Evolutionary conservation across 129 eudicot genomes (phyloP).

Genomic region (Centella asiatica): DNA sequence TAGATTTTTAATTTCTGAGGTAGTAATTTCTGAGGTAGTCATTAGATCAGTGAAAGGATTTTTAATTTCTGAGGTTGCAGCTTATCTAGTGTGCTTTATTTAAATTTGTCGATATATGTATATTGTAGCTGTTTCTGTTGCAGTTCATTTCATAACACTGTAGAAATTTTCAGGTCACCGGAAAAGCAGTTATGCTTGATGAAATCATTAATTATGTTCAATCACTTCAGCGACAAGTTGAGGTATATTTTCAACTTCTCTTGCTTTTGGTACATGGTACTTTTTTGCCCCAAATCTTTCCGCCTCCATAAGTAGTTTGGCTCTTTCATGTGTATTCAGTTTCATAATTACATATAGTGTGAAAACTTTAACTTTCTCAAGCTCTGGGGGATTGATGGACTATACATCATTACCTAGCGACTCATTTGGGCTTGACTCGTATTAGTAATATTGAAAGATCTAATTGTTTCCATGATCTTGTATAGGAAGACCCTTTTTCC

Average conservation of each 20-base stretch:
- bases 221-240: slow-evolving; percentile 91
- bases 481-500: background rate
- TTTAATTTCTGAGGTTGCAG: background rate
- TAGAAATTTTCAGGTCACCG: slow-evolving; percentile 68
- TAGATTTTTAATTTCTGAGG: background rate
- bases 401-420: too few relatives aligned
- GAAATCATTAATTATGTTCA: slow-evolving; percentile 96
- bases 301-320: too few relatives aligned
- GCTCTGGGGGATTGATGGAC: too few relatives aligned
- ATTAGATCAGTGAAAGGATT: slow-evolving; percentile 40
- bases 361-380: too few relatives aligned
- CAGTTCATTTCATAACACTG: slow-evolving; percentile 12
- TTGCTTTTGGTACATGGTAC: background rate
- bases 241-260: slow-evolving; percentile 31
- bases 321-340: background rate
- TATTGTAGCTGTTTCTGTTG: slow-evolving; percentile 2
- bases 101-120: background rate
- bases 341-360: too few relatives aligned
- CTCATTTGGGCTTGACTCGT: background rate
- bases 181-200: slow-evolving; percentile 97
- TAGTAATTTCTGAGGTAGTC: background rate
- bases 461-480: background rate
- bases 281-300: too few relatives aligned
- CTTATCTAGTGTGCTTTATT: too few relatives aligned
- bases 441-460: too few relatives aligned